Evolutionary conservation across 306 rosid species (phyloP).

Genomic region (Delonix regia): DNA sequence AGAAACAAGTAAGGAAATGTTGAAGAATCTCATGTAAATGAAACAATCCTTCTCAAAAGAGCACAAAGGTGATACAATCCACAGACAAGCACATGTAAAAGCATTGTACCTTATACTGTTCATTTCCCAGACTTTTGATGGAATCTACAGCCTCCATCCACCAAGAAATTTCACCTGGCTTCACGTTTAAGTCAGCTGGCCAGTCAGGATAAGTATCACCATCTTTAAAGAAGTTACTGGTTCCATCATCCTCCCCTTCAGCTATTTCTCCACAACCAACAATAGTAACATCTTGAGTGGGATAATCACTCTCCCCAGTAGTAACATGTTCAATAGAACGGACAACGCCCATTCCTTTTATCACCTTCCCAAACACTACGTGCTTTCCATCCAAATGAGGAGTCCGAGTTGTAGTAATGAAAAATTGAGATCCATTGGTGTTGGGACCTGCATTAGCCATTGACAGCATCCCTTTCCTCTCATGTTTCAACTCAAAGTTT

Average conservation of each 20-base stretch:
- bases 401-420: constrained; percentile 57
- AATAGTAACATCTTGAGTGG: constrained; percentile 50
- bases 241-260: constrained; percentile 68
- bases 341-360: constrained; percentile 78
- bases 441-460: constrained; percentile 74
- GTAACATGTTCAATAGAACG: constrained; percentile 59
- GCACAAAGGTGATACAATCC: not conserved
- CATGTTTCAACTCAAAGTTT: constrained; percentile 71
- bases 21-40: not conserved
- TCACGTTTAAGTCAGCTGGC: constrained; percentile 67
- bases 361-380: constrained; percentile 72
- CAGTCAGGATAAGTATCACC: constrained; percentile 77
- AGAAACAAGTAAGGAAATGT: not conserved
- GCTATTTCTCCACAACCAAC: constrained; percentile 66
- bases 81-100: not conserved
- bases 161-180: constrained; percentile 65
- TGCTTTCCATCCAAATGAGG: constrained; percentile 82
- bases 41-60: not conserved
- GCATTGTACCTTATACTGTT: constrained; percentile 59
- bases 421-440: constrained; percentile 76
- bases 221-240: constrained; percentile 65
- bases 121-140: constrained; percentile 72
- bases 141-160: constrained; percentile 68
- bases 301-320: constrained; percentile 52
- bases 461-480: constrained; percentile 72